Percentiles rank a stretch among this genome's conserved stretches.
phyloP scores from a whole-genome alignment of 1,284 basidiomycete genomes.

The Blastosporella zonata region DNA sequence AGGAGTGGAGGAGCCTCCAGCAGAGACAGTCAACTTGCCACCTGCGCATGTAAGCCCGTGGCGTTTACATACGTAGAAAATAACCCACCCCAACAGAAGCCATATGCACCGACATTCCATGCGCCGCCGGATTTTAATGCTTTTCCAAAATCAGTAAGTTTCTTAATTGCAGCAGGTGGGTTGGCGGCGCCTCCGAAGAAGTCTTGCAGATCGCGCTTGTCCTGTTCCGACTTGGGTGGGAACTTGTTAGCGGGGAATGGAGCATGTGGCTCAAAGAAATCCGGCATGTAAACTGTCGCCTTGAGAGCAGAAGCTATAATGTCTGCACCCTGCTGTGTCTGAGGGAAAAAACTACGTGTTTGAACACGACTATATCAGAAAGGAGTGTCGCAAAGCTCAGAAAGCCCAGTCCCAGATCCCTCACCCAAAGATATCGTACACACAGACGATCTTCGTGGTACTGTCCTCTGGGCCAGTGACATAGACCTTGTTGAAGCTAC shows the following conservation, averaged over 20 bases:
- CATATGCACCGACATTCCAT: conserved; percentile 48
- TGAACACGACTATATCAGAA: neutral
- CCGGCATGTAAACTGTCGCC: conserved; percentile 60
- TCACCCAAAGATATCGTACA: conserved; percentile 67
- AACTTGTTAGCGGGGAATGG: conserved; percentile 50
- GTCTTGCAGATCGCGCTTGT: conserved; percentile 45
- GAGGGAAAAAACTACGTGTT: conserved; percentile 44
- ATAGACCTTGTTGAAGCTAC: conserved; percentile 43
- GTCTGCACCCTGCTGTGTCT: conserved; percentile 63
- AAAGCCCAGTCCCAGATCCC: neutral
- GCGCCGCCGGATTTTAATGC: conserved; percentile 45
- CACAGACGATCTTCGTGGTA: conserved; percentile 51
- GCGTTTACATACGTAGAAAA: neutral
- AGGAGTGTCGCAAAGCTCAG: neutral
- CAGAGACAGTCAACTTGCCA: conserved; percentile 49
- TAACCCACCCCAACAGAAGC: conserved; percentile 57
- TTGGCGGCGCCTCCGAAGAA: conserved; percentile 55
- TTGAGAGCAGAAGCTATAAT: conserved; percentile 52
- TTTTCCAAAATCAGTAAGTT: conserved; percentile 45
- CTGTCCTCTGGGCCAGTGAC: conserved; percentile 47
- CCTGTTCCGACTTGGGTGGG: conserved; percentile 52
- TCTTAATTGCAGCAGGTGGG: conserved; percentile 40
- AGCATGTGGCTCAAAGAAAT: conserved; percentile 56
- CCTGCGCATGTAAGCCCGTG: conserved; percentile 28
- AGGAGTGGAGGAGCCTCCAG: conserved; percentile 35